Conservation (phyloP, 2,329 filamentous ascomycete species). For the Exophiala dermatitidis region DNA sequence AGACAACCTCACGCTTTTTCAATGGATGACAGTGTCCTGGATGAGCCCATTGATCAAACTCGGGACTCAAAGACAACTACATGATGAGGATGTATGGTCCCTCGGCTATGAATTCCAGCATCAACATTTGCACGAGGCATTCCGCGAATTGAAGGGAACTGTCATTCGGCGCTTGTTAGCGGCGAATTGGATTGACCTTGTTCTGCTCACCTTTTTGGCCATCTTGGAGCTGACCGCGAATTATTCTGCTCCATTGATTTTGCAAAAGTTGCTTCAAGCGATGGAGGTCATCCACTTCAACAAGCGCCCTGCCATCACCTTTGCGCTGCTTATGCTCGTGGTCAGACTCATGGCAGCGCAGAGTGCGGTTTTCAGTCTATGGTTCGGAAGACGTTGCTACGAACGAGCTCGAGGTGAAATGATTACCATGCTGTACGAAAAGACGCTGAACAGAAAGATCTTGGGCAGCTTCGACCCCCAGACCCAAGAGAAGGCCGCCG, state of each 20-base stretch:
- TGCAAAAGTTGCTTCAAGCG: conserved; percentile 63
- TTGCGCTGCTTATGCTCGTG: conserved; percentile 55
- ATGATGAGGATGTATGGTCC: conserved; percentile 75
- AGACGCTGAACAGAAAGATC: conserved; percentile 62
- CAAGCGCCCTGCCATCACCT: conserved; percentile 55
- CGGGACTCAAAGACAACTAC: conserved; percentile 58
- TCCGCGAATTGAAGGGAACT: conserved; percentile 64
- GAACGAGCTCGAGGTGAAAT: conserved; percentile 78
- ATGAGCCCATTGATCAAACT: conserved; percentile 64
- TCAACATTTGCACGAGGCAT: conserved; percentile 62
- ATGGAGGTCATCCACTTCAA: conserved; percentile 51
- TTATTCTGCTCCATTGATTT: conserved; percentile 57
- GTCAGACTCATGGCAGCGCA: conserved; percentile 58
- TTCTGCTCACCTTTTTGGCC: conserved; percentile 59
- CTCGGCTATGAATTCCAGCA: conserved; percentile 79
- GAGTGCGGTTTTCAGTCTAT: conserved; percentile 61
- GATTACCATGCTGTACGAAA: conserved; percentile 78
- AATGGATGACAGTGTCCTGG: conserved; percentile 82
- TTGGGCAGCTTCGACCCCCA: conserved; percentile 31
- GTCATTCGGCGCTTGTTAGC: conserved; percentile 62
- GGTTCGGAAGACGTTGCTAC: conserved; percentile 78
- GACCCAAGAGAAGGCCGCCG: conserved; percentile 27
- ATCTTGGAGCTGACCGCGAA: conserved; percentile 56
- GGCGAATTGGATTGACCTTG: conserved; percentile 72
- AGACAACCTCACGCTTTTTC: conserved; percentile 70